Percentiles rank a stretch among this genome's conserved stretches.
phyloP scores from a whole-genome alignment of 2,329 filamentous ascomycete genomes.

The Seiridium unicorne region DNA sequence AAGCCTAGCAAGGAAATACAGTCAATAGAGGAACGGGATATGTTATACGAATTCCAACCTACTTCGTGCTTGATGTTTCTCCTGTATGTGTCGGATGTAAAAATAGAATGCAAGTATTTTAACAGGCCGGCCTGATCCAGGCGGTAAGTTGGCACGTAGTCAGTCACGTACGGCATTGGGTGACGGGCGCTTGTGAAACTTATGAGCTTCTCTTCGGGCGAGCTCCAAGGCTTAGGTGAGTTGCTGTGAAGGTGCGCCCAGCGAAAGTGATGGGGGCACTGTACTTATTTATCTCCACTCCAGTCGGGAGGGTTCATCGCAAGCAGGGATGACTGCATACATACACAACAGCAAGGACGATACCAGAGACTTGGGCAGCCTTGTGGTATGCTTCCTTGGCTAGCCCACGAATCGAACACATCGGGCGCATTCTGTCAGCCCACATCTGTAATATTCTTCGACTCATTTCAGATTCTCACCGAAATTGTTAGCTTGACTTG shows the following conservation, averaged over 20 bases:
- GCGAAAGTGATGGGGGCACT: not conserved
- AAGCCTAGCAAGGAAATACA: not conserved
- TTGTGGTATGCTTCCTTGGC: too few relatives aligned
- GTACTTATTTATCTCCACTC: not conserved
- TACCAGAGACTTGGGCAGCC: too few relatives aligned
- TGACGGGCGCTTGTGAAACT: not conserved
- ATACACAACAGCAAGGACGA: too few relatives aligned
- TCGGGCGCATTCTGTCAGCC: too few relatives aligned
- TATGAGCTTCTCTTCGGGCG: not conserved
- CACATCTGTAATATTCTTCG: too few relatives aligned
- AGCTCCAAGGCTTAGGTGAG: not conserved
- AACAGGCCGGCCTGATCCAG: not conserved
- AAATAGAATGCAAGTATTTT: not conserved
- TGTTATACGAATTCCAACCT: not conserved
- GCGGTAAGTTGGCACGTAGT: not conserved
- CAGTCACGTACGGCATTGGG: not conserved
- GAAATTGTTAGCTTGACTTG: too few relatives aligned
- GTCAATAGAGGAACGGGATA: not conserved
- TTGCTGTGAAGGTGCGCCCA: not conserved
- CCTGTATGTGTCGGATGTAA: not conserved
- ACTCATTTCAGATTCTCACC: too few relatives aligned
- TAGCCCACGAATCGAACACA: too few relatives aligned
- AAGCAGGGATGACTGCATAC: too few relatives aligned
- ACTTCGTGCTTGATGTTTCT: not conserved
- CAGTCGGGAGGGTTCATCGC: not conserved